These are phyloP conservation scores for Daldinia sp. DNA, from an alignment of 2,329 filamentous ascomycete genomes.

Conservation along the genomic window DNA sequence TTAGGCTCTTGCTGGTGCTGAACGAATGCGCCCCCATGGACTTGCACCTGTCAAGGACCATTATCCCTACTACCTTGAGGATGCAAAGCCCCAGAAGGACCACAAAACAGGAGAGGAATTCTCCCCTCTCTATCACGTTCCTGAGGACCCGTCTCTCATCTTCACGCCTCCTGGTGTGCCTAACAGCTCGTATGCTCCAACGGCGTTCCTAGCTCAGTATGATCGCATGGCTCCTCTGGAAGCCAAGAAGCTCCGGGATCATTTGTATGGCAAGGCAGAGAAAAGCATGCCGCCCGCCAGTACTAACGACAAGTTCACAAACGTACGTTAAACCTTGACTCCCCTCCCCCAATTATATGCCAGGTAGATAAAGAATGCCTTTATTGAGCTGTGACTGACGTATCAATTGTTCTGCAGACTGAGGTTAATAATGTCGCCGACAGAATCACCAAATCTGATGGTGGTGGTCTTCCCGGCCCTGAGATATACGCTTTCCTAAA, in stretches of 20 bases:
- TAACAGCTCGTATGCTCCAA: slow-evolving; percentile 22
- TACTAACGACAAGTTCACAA: slow-evolving; percentile 37
- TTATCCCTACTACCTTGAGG: slow-evolving; percentile 23
- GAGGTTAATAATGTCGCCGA: slow-evolving; percentile 35
- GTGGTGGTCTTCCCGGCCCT: neutral
- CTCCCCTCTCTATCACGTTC: slow-evolving; percentile 46
- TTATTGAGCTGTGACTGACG: slow-evolving; percentile 14
- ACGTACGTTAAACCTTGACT: slow-evolving; percentile 29
- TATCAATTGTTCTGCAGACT: slow-evolving; percentile 25
- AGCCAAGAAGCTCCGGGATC: slow-evolving; percentile 42
- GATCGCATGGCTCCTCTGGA: slow-evolving; percentile 51
- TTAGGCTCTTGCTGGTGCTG: slow-evolving; percentile 13
- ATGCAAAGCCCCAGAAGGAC: slow-evolving; percentile 47
- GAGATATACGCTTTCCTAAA: slow-evolving; percentile 26
- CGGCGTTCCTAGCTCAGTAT: slow-evolving; percentile 46
- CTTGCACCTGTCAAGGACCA: slow-evolving; percentile 18
- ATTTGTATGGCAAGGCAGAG: slow-evolving; percentile 30
- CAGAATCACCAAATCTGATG: slow-evolving; percentile 5
- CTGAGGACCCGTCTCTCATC: slow-evolving; percentile 45
- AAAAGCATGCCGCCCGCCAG: slow-evolving; percentile 9
- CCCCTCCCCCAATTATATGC: neutral
- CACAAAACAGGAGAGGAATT: slow-evolving; percentile 43
- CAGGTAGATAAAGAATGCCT: neutral
- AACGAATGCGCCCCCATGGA: slow-evolving; percentile 40
- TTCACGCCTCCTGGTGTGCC: slow-evolving; percentile 44